These are phyloP conservation scores for Heterobasidion parviporum DNA, from an alignment of 1,284 basidiomycete genomes.

Conservation along the genomic window DNA sequence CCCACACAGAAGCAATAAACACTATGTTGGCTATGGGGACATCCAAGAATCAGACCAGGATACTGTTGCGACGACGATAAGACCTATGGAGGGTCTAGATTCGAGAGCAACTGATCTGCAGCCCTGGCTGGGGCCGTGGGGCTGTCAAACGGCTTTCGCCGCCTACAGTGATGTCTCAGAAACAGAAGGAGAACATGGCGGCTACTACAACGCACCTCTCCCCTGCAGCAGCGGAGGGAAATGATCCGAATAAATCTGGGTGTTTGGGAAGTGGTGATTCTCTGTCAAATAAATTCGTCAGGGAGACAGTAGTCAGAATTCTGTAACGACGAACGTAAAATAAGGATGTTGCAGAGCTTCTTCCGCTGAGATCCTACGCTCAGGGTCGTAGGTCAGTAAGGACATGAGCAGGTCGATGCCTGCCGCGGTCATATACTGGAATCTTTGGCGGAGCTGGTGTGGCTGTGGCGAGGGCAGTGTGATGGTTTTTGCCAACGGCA, in stretches of 20 bases:
- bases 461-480: conserved; percentile 73
- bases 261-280: conserved; percentile 95
- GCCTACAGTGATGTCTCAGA: conserved; percentile 30
- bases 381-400: conserved; percentile 86
- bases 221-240: conserved; percentile 94
- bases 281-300: conserved; percentile 28
- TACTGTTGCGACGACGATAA: neutral
- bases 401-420: conserved; percentile 82
- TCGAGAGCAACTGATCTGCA: conserved; percentile 48
- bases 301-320: neutral
- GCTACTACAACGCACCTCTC: conserved; percentile 63
- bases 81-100: conserved; percentile 21
- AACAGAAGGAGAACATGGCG: neutral
- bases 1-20: no score
- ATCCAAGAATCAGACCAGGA: neutral
- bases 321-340: conserved; percentile 59
- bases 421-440: conserved; percentile 74
- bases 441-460: conserved; percentile 65
- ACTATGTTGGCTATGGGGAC: no score
- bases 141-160: conserved; percentile 68
- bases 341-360: conserved; percentile 89
- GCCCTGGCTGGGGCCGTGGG: conserved; percentile 67
- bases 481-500: conserved; percentile 78
- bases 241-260: conserved; percentile 94
- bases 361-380: conserved; percentile 75